These are phyloP conservation scores for Populus hybrid DNA, from an alignment of 441 rosid genomes.

Conservation along the genomic window DNA sequence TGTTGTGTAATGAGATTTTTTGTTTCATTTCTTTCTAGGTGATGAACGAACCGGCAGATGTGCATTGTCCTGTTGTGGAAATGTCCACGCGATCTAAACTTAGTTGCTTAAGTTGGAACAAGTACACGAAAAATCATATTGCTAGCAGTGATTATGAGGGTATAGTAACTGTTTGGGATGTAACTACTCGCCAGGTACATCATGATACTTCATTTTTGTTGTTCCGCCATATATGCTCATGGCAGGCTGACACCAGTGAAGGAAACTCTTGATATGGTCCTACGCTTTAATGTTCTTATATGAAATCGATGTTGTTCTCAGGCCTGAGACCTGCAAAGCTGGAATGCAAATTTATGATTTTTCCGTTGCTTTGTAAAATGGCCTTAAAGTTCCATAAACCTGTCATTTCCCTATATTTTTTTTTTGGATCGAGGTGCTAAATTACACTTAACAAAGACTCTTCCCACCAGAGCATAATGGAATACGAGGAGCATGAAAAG, in stretches of 20 bases:
- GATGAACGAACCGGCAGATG: slow-evolving; percentile 60
- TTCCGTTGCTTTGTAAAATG: neutral
- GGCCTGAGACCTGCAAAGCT: neutral
- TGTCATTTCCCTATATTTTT: neutral
- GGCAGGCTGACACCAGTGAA: neutral
- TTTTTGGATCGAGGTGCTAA: neutral
- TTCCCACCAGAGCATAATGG: slow-evolving; percentile 59
- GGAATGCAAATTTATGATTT: neutral
- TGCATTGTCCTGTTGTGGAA: slow-evolving; percentile 75
- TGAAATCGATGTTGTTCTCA: neutral
- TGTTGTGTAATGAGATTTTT: neutral
- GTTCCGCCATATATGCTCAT: neutral
- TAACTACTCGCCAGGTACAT: slow-evolving; percentile 71
- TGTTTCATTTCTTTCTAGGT: slow-evolving; percentile 46
- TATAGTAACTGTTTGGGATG: slow-evolving; percentile 86
- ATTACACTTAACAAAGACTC: neutral
- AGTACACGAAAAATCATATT: slow-evolving; percentile 64
- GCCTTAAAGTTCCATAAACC: neutral
- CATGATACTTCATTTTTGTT: neutral
- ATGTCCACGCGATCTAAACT: slow-evolving; percentile 84
- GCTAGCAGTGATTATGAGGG: slow-evolving; percentile 95
- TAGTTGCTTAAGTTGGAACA: slow-evolving; percentile 92
- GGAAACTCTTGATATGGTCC: neutral
- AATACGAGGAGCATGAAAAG: slow-evolving; percentile 88
- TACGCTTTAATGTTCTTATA: neutral